phyloP scores from a whole-genome alignment of 192 early-diverging fungal genomes.

The Lobulomyces angularis region DNA sequence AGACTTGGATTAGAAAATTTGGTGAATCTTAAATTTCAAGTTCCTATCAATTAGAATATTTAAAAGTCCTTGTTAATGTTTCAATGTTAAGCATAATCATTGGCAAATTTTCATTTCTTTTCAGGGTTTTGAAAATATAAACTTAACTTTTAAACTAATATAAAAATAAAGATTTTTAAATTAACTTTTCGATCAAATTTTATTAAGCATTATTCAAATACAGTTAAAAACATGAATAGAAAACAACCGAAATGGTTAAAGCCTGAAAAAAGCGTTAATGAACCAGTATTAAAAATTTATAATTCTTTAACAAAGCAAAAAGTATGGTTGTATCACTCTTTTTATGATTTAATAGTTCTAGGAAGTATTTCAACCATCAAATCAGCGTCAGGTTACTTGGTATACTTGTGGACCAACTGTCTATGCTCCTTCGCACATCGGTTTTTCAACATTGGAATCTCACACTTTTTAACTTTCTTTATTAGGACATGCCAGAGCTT shows the following conservation, averaged over 20 bases:
- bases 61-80: too few relatives aligned
- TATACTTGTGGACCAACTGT: slow-evolving; percentile 98
- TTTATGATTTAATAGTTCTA: slow-evolving; percentile 10
- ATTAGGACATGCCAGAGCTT: slow-evolving; percentile 46
- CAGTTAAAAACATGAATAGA: too few relatives aligned
- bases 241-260: slow-evolving; percentile 58
- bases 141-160: too few relatives aligned
- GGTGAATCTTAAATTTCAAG: too few relatives aligned
- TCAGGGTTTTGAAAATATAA: too few relatives aligned
- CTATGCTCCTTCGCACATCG: slow-evolving; percentile 89
- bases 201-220: too few relatives aligned
- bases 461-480: slow-evolving; percentile 10
- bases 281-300: slow-evolving; percentile 52
- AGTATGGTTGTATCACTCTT: slow-evolving; percentile 23
- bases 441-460: slow-evolving; percentile 14
- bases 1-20: too few relatives aligned
- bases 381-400: slow-evolving; percentile 79
- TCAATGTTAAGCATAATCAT: too few relatives aligned
- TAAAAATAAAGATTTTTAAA: too few relatives aligned
- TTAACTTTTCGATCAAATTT: too few relatives aligned
- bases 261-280: slow-evolving; percentile 23
- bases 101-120: too few relatives aligned
- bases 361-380: slow-evolving; percentile 79
- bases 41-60: too few relatives aligned
- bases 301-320: slow-evolving; percentile 83